Conservation (phyloP, 75 land plant species). For the Gnetum montanum region DNA sequence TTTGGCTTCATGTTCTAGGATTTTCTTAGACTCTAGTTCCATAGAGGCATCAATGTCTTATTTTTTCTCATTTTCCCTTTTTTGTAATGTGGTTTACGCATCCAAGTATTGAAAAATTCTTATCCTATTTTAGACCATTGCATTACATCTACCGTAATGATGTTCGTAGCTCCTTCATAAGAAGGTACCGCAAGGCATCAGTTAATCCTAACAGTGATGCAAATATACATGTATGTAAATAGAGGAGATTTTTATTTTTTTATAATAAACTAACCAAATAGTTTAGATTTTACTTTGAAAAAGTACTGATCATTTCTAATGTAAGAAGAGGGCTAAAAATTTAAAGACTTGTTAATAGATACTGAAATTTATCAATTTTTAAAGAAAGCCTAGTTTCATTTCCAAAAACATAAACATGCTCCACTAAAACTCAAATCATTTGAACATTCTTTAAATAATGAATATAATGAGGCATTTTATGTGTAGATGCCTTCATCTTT, state of each 20-base stretch:
- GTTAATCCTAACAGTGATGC: constrained; percentile 14
- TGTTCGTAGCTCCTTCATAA: constrained; percentile 1
- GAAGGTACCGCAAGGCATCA: constrained; percentile 8
- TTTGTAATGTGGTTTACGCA: no score
- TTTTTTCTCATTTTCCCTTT: no score
- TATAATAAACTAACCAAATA: background rate
- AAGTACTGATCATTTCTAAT: background rate
- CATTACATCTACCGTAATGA: constrained; percentile 13
- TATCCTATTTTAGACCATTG: constrained; percentile 8
- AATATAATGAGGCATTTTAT: background rate
- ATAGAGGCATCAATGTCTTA: no score
- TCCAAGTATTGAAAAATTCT: background rate
- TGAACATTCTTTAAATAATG: background rate
- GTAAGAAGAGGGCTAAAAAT: background rate
- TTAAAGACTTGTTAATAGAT: background rate
- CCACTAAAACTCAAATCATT: background rate
- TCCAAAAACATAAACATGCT: background rate
- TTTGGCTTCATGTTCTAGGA: background rate
- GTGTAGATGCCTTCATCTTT: constrained; percentile 27
- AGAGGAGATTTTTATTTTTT: background rate
- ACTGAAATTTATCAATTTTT: background rate
- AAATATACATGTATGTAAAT: no score
- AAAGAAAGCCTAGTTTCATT: background rate
- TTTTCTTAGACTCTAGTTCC: no score
- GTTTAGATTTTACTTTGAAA: background rate